Base-by-base conservation (phyloP, 306 rosid genomes). In the Oemleria cerasiformis region DNA sequence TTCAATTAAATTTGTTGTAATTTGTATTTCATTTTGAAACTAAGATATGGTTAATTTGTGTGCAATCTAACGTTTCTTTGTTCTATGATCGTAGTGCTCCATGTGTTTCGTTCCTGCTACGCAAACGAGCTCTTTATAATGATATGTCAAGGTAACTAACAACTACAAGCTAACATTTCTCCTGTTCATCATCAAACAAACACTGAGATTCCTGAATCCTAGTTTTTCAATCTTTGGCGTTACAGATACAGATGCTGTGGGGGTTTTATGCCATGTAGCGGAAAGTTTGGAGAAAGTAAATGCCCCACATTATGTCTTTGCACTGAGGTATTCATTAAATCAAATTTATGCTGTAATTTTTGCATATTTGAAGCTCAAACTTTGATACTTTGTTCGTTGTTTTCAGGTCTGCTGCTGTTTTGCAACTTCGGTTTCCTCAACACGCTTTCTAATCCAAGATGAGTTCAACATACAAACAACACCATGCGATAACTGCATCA, bases 251-350 rank as follows among this genome's bases (percentile, higher is more conserved):
- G 69, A 64, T 90, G 94, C 50, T 90, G 94, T 78, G 97, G 84
- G 71, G 94, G 94, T 66, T 90, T 88, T 79, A 83, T 86, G 97
- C 94, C 97, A 43, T 88, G 94, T 67, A 89, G 96, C 48, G 92
- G 96, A 49, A 84, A 74, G 41, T 89, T 84, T 81, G 96, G 92
- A 39, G 96, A 89, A 79, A 85, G 84, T 17, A 41, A 69, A 17
- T 89, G 87, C 53, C 92, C 96, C 58, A 80, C 79, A 75, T 75
- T 79, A 70, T 90, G 92, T 79, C 87, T 88, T 20, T 43, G 75
- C 66, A 83, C 87, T 5, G 97, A 90, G 97, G 97, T 90, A 79
- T 19, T 11, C 3, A 16, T 36, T 21, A 20, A 42, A 4, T 16
- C 5, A 10, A 38, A 6, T 64, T 49, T 6, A 21, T 64, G 44